Evolutionary conservation across 177 flowering plant species (phyloP).

Genomic region (Telopea speciosissima): DNA sequence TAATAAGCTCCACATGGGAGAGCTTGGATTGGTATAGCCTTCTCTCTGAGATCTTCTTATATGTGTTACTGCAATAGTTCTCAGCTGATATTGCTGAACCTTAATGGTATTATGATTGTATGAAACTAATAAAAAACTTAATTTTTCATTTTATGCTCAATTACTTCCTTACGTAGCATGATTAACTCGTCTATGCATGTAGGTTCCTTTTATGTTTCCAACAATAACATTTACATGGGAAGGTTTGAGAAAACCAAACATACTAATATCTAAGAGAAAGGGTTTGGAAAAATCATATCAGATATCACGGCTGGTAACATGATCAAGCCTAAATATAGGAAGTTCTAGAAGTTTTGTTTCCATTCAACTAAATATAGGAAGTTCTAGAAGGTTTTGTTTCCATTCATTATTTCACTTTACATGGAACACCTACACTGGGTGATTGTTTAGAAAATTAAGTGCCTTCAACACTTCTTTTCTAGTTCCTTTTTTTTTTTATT

Average conservation of each 20-base stretch:
- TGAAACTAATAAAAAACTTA: neutral
- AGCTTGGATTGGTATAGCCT: slow-evolving; percentile 21
- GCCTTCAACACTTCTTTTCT: neutral
- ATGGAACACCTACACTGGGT: neutral
- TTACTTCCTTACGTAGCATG: neutral
- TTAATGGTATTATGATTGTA: neutral
- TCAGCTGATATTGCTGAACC: slow-evolving; percentile 3
- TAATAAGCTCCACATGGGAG: slow-evolving; percentile 19
- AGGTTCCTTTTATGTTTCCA: neutral
- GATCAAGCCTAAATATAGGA: neutral
- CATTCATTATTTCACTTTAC: neutral
- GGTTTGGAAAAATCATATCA: neutral
- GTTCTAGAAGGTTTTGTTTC: neutral
- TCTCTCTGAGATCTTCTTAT: neutral
- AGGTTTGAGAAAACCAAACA: neutral
- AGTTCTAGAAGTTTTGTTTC: neutral
- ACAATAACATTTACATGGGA: neutral
- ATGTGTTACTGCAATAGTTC: neutral
- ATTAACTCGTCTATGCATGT: neutral
- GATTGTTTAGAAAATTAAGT: neutral
- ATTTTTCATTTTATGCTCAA: neutral
- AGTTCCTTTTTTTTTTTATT: neutral
- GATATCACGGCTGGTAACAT: neutral
- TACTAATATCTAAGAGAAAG: neutral
- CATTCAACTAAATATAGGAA: neutral